Evolutionary conservation across 495 filamentous ascomycete genomes (phyloP).

Genomic region (Tuber calosporum): DNA sequence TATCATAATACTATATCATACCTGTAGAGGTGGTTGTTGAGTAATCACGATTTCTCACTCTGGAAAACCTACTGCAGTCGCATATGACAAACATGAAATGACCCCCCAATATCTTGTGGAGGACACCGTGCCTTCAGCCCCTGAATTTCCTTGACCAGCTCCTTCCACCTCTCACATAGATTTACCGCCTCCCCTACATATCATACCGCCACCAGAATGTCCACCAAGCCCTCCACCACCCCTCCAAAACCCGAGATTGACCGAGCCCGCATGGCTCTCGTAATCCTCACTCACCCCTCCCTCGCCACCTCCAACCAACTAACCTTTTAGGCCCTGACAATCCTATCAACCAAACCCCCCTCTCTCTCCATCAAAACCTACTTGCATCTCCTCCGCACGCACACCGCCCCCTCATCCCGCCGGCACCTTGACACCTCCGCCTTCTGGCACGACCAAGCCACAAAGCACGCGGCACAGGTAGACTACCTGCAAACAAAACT

Average conservation of each 20-base stretch:
- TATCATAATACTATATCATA: no score
- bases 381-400: conserved; percentile 21
- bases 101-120: neutral
- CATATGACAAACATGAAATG: neutral
- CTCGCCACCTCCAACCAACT: neutral
- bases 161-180: neutral
- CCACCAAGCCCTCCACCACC: neutral
- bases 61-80: neutral
- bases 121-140: neutral
- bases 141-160: neutral
- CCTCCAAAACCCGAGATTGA: conserved; percentile 5
- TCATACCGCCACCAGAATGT: neutral
- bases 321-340: conserved; percentile 21
- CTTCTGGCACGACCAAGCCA: conserved; percentile 27
- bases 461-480: conserved; percentile 17
- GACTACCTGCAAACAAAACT: conserved; percentile 27
- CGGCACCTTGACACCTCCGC: conserved; percentile 24
- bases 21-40: neutral
- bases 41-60: neutral
- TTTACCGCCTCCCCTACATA: neutral
- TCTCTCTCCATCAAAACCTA: conserved; percentile 29
- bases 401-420: conserved; percentile 20
- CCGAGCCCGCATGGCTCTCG: conserved; percentile 20
- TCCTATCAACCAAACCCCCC: conserved; percentile 26
- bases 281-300: conserved; percentile 1